Evolutionary conservation across 2,329 filamentous ascomycete genomes (phyloP).

Genomic region (Nemania bipapillata): DNA sequence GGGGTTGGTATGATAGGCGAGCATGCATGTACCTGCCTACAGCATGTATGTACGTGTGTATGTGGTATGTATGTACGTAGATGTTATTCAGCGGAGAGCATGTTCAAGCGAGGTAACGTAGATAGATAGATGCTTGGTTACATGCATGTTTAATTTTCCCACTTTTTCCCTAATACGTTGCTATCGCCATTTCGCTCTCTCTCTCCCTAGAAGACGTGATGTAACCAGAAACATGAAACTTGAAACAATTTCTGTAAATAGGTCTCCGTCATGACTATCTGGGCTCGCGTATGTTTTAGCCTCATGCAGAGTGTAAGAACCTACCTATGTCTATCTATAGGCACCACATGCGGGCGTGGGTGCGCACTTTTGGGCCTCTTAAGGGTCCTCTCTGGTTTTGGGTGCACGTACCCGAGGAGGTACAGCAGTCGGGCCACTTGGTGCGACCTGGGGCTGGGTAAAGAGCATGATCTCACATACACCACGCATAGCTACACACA

Average conservation of each 20-base stretch:
- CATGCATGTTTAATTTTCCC: no score
- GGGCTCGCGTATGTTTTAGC: constrained; percentile 27
- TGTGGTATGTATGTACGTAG: background rate
- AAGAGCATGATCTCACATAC: constrained; percentile 19
- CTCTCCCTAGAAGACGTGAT: background rate
- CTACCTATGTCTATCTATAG: constrained; percentile 6
- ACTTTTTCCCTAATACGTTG: background rate
- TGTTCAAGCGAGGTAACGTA: background rate
- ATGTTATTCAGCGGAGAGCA: background rate
- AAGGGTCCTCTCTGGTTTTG: background rate
- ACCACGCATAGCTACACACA: background rate
- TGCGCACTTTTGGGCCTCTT: background rate
- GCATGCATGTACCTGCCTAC: background rate
- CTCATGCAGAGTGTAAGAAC: constrained; percentile 9
- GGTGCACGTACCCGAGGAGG: background rate
- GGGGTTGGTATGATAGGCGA: background rate
- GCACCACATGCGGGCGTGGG: background rate
- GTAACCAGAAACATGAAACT: constrained; percentile 22
- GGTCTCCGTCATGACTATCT: constrained; percentile 4
- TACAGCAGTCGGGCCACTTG: background rate
- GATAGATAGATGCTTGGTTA: background rate
- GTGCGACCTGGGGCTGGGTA: background rate
- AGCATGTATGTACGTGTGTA: no score
- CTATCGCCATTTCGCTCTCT: no score
- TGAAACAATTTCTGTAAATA: constrained; percentile 28